These are phyloP conservation scores for Metrosideros polymorpha DNA, from an alignment of 441 rosid genomes.

Conservation along the genomic window DNA sequence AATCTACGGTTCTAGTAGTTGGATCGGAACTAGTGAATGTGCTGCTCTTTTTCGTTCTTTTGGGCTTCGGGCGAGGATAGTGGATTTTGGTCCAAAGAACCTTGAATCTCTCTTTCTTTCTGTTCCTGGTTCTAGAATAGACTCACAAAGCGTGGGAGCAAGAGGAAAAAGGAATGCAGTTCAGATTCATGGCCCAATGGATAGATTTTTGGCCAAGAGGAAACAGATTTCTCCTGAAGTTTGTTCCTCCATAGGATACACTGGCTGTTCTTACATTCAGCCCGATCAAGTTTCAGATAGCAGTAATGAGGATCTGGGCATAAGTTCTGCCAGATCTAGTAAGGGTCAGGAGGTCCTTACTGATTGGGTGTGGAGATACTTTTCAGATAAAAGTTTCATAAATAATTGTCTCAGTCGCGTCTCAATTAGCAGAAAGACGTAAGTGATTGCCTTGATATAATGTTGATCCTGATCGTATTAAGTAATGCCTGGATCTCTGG, in stretches of 20 bases:
- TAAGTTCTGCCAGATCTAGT: conserved; percentile 13
- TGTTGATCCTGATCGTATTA: neutral
- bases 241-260: conserved; percentile 1
- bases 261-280: neutral
- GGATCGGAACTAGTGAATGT: conserved; percentile 79
- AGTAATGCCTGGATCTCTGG: neutral
- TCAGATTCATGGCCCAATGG: conserved; percentile 62
- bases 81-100: conserved; percentile 69
- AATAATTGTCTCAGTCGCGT: conserved; percentile 19
- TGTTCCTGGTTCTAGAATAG: conserved; percentile 49
- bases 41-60: conserved; percentile 72
- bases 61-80: conserved; percentile 60
- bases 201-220: conserved; percentile 28
- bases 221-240: conserved; percentile 3
- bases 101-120: conserved; percentile 41
- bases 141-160: conserved; percentile 1
- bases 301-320: neutral
- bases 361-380: conserved; percentile 89
- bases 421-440: conserved; percentile 42
- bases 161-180: conserved; percentile 23
- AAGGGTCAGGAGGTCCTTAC: conserved; percentile 37
- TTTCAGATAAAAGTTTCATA: conserved; percentile 30
- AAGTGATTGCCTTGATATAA: conserved; percentile 9
- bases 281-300: neutral
- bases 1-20: conserved; percentile 37